A percentile compares a stretch with the other conserved stretches of the same genome.
Evolutionary conservation across 2,329 filamentous ascomycete genomes (phyloP).

Genomic region (Trichophyton mentagrophytes): DNA sequence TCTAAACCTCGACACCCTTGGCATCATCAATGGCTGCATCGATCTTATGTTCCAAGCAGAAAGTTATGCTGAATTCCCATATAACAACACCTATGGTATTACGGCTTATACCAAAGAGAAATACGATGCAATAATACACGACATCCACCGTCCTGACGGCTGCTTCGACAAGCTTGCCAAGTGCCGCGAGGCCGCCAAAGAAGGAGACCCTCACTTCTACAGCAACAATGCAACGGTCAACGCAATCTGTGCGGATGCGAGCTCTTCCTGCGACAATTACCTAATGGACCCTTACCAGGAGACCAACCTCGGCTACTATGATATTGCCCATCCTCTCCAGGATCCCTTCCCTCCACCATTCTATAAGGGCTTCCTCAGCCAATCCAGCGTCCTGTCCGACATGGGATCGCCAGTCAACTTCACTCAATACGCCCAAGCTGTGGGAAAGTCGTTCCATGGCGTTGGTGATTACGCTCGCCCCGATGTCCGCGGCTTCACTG

Average conservation of each 20-base stretch:
- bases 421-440: slow-evolving; percentile 34
- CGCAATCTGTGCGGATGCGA: slow-evolving; percentile 32
- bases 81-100: slow-evolving; percentile 46
- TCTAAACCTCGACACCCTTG: slow-evolving; percentile 10
- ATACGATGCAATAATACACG: slow-evolving; percentile 5
- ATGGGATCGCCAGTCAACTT: slow-evolving; percentile 51
- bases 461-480: slow-evolving; percentile 38
- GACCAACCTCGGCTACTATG: slow-evolving; percentile 41
- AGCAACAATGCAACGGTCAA: slow-evolving; percentile 37
- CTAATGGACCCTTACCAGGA: slow-evolving; percentile 36
- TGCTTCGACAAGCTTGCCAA: slow-evolving; percentile 42
- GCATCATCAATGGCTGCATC: slow-evolving; percentile 45
- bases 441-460: slow-evolving; percentile 34
- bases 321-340: slow-evolving; percentile 40
- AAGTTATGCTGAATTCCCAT: slow-evolving; percentile 31
- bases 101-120: slow-evolving; percentile 33
- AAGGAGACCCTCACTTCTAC: slow-evolving; percentile 39
- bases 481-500: slow-evolving; percentile 9
- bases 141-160: slow-evolving; percentile 34
- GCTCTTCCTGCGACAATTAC: slow-evolving; percentile 28
- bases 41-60: slow-evolving; percentile 47
- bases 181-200: slow-evolving; percentile 37
- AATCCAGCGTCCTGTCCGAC: slow-evolving; percentile 43
- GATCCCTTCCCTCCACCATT: slow-evolving; percentile 44
- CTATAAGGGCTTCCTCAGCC: slow-evolving; percentile 45